Evolutionary conservation across 352 stramenopile species (phyloP).

Genomic region (Blastocystis sp.): DNA sequence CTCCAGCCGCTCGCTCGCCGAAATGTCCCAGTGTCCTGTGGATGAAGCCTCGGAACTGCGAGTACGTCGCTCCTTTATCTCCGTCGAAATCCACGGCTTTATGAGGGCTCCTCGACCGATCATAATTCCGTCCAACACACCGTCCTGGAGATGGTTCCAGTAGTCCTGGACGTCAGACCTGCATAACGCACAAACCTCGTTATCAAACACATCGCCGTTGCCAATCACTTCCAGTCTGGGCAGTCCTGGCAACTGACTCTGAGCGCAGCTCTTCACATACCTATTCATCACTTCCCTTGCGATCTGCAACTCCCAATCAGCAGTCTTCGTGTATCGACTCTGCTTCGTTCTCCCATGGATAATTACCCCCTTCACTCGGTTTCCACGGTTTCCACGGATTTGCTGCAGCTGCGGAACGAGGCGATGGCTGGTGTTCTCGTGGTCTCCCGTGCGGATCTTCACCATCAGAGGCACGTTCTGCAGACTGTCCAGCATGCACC

Average conservation of each 20-base stretch:
- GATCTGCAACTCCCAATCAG: slow-evolving; percentile 89
- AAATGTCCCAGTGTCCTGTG: slow-evolving; percentile 44
- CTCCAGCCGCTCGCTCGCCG: slow-evolving; percentile 83
- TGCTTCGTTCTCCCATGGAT: slow-evolving; percentile 89
- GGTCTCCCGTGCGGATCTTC: slow-evolving; percentile 95
- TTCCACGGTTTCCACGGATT: not conserved
- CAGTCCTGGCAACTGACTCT: slow-evolving; percentile 63
- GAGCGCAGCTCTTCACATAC: slow-evolving; percentile 37
- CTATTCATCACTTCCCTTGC: not conserved
- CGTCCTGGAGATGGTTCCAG: slow-evolving; percentile 73
- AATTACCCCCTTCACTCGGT: slow-evolving; percentile 56
- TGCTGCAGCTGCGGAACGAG: not conserved
- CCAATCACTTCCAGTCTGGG: slow-evolving; percentile 81
- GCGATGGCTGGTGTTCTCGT: slow-evolving; percentile 78
- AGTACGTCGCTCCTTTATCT: slow-evolving; percentile 90
- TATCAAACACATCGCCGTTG: slow-evolving; percentile 73
- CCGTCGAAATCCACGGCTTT: slow-evolving; percentile 95
- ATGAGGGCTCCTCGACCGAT: slow-evolving; percentile 86
- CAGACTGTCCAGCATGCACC: slow-evolving; percentile 73
- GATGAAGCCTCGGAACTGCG: not conserved
- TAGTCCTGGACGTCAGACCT: slow-evolving; percentile 70
- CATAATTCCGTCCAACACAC: slow-evolving; percentile 82
- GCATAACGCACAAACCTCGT: not conserved
- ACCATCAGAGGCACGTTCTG: slow-evolving; percentile 82
- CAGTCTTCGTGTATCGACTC: slow-evolving; percentile 90